Conservation (phyloP, 352 stramenopile species). For the Globisporangium rhizosaccharum region DNA sequence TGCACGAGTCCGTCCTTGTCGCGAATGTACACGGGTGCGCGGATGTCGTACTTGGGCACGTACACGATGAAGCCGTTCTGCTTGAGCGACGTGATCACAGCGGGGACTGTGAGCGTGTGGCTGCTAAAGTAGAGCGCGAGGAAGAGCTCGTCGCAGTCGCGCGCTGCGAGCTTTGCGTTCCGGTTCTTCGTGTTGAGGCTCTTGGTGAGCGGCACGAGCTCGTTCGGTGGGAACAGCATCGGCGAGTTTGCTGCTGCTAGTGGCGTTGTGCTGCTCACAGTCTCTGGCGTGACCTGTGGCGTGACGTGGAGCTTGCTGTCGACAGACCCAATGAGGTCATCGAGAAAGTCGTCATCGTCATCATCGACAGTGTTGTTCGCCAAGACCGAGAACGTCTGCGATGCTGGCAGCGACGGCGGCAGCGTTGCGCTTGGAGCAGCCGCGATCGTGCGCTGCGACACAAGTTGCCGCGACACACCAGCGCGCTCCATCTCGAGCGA, state of each 20-base stretch:
- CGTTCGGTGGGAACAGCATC: conserved; percentile 38
- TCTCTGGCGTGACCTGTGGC: not conserved
- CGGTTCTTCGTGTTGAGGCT: conserved; percentile 90
- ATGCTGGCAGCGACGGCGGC: conserved; percentile 29
- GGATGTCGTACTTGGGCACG: conserved; percentile 89
- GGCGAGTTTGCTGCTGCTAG: conserved; percentile 10
- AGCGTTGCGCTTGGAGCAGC: not conserved
- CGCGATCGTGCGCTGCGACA: not conserved
- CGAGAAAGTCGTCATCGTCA: conserved; percentile 55
- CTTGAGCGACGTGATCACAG: conserved; percentile 87
- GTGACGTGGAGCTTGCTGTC: conserved; percentile 47
- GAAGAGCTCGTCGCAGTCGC: conserved; percentile 89
- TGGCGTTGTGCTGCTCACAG: not conserved
- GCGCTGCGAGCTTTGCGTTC: conserved; percentile 84
- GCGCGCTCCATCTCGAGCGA: conserved; percentile 22
- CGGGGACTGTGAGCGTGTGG: conserved; percentile 73
- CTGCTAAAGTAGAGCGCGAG: conserved; percentile 91
- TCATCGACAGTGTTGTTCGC: conserved; percentile 2
- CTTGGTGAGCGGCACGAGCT: conserved; percentile 75
- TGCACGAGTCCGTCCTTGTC: conserved; percentile 86
- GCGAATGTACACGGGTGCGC: conserved; percentile 87
- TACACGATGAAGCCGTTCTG: conserved; percentile 93
- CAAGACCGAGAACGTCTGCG: conserved; percentile 56
- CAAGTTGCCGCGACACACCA: too few relatives aligned
- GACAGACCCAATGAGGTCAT: conserved; percentile 59